Base-by-base conservation (phyloP, 352 stramenopile genomes). In the Phytophthora pini region DNA sequence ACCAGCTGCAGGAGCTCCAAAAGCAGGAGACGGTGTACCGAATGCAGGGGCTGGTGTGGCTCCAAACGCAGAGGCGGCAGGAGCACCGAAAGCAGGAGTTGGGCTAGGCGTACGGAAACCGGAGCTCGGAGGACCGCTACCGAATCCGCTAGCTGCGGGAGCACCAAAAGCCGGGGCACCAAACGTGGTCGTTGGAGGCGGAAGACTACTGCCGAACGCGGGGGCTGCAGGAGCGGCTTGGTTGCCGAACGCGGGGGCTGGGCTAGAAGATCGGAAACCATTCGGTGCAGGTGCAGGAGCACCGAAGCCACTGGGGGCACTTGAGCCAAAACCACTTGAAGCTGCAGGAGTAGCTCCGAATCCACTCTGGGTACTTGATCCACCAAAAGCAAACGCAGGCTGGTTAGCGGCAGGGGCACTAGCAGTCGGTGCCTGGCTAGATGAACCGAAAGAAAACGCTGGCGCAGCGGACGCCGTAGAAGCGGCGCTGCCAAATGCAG, bases 401-500 rank as follows among this genome's bases (percentile, higher is more conserved):
- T 82, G 60, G 50, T 40, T 44, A 50, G 68, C 45, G 20, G 72
- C 24, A 40, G 65, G 53, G 8, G 65, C 69, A 44, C 41, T 63
- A 12, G 73, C 43, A 54, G 65, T 65, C 1, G 72, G 52, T 0
- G 72, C 36, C 49, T 77, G 76, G 20, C 64, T 78, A 13, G 63
- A 68, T 48, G 72, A 53, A 52, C 72, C 66, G 22, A 84, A 78
- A 22, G 66, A 60, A 24, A 90, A 90, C 8, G 70, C 70, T 11
- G 81, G 60, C 12, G 72, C 70, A 49, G 66, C 41, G 11, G 75
- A 55, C 12, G 73, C 56, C 39, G 68, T 72, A 24, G 68, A 67
- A 31, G 46, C 60, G 5, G 69, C 68, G 13, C n/a, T 64, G 40
- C 78, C 75, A 45, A 88, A 84, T 10, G 70, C 44, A 49, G 69